Percentiles rank a stretch among this genome's conserved stretches.
phyloP scores from a whole-genome alignment of 1,139 yeast species.

The Tardiomyces digboiensis region DNA sequence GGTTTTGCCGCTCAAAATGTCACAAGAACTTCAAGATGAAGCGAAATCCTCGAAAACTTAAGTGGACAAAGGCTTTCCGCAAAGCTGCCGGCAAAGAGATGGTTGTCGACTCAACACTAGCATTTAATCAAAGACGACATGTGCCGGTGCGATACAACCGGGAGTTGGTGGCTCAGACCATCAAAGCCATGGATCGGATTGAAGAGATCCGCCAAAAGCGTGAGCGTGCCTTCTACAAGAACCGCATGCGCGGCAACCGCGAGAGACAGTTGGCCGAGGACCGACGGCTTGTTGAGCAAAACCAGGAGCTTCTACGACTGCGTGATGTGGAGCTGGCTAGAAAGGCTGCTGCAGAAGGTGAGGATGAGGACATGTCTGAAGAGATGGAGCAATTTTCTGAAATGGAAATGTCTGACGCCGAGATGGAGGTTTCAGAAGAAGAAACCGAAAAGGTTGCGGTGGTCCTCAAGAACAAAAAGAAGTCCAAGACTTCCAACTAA shows the following conservation, averaged over 20 bases:
- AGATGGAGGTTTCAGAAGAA: conserved; percentile 25
- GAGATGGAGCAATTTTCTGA: conserved; percentile 40
- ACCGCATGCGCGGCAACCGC: conserved; percentile 97
- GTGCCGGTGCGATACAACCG: conserved; percentile 97
- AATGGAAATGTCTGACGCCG: conserved; percentile 35
- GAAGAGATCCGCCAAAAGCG: conserved; percentile 95
- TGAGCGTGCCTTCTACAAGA: conserved; percentile 98
- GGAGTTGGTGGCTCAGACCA: conserved; percentile 88
- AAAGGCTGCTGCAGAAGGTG: conserved; percentile 46
- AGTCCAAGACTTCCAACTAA: no score
- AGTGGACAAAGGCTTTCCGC: conserved; percentile 99
- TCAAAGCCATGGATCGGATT: conserved; percentile 91
- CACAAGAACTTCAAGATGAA: conserved; percentile 97
- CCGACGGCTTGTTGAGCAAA: conserved; percentile 75
- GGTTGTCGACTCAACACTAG: conserved; percentile 93
- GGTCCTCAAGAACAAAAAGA: conserved; percentile 56
- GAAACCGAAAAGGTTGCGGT: conserved; percentile 56
- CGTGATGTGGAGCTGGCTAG: conserved; percentile 90
- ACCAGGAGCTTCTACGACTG: conserved; percentile 84
- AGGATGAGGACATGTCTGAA: conserved; percentile 37
- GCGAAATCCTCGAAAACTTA: conserved; percentile 96
- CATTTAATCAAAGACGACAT: conserved; percentile 95
- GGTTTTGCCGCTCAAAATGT: conserved; percentile 97
- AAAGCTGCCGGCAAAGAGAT: conserved; percentile 98
- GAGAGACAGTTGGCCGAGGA: conserved; percentile 80